Evolutionary conservation across 768 basidiomycete genomes (phyloP).

Genomic region (Podaxis sp.): DNA sequence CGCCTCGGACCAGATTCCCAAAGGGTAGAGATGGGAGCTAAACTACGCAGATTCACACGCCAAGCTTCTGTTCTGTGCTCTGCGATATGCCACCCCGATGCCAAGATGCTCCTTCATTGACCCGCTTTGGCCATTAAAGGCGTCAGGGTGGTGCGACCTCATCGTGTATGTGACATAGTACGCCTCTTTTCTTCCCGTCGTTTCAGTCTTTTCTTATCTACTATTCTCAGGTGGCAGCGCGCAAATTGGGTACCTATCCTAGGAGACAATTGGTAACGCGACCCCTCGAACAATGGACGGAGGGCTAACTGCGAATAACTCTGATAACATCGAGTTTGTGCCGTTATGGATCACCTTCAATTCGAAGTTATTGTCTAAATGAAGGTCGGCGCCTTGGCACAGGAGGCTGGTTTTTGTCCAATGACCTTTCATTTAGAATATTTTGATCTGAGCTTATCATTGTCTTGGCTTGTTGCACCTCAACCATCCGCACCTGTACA

Average conservation of each 20-base stretch:
- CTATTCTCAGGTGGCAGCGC: not conserved
- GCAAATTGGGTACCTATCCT: not conserved
- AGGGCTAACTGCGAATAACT: too few species aligned
- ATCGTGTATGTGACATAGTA: not conserved
- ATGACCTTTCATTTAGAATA: not conserved
- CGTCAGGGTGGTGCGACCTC: not conserved
- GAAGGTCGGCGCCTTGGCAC: not conserved
- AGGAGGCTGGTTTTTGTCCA: not conserved
- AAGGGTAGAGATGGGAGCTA: not conserved
- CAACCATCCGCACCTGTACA: not conserved
- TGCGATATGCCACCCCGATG: not conserved
- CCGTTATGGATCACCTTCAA: not conserved
- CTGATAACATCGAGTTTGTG: not conserved
- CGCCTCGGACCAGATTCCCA: not conserved
- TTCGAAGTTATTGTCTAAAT: not conserved
- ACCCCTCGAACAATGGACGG: too few species aligned
- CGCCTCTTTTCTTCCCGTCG: not conserved
- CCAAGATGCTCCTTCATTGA: not conserved
- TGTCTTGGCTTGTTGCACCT: not conserved
- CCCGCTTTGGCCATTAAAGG: not conserved
- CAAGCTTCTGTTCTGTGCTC: not conserved
- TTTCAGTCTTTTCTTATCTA: not conserved
- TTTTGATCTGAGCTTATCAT: not conserved
- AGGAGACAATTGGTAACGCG: too few species aligned
- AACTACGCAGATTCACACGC: not conserved